Percentiles rank a stretch among this genome's conserved stretches.
phyloP scores from a whole-genome alignment of 164 flowering plant genomes.

The Vitis cinerea region DNA sequence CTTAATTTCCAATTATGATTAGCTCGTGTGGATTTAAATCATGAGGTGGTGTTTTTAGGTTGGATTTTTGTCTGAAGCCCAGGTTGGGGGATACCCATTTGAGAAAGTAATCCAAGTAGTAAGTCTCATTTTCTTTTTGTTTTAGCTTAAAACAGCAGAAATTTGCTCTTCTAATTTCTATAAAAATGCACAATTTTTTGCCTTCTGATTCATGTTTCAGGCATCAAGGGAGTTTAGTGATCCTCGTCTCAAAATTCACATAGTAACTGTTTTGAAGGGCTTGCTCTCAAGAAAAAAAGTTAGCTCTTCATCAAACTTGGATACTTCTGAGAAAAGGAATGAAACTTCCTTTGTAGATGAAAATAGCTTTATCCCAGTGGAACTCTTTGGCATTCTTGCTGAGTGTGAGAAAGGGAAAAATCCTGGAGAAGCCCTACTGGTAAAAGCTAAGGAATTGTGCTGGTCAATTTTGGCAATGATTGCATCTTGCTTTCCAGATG shows the following conservation, averaged over 20 bases:
- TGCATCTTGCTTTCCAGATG: constrained; percentile 96
- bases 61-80: constrained; percentile 93
- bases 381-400: constrained; percentile 84
- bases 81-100: constrained; percentile 71
- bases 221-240: constrained; percentile 87
- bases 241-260: constrained; percentile 72
- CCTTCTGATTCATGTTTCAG: constrained; percentile 33
- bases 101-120: constrained; percentile 74
- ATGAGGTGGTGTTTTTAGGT: constrained; percentile 42
- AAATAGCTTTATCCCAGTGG: constrained; percentile 49
- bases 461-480: constrained; percentile 93
- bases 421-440: constrained; percentile 82
- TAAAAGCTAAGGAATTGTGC: constrained; percentile 78
- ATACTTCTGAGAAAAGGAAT: constrained; percentile 30
- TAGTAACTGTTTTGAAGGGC: constrained; percentile 79
- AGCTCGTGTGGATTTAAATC: constrained; percentile 1
- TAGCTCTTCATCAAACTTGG: constrained; percentile 35
- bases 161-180: neutral
- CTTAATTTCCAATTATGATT: constrained; percentile 5
- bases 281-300: constrained; percentile 65
- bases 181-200: constrained; percentile 5
- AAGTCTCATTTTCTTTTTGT: constrained; percentile 25
- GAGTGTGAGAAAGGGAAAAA: constrained; percentile 82
- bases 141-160: neutral
- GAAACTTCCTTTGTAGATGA: constrained; percentile 39